Conservation (phyloP, 2,329 filamentous ascomycete genomes). For the Trichophyton benhamiae region DNA sequence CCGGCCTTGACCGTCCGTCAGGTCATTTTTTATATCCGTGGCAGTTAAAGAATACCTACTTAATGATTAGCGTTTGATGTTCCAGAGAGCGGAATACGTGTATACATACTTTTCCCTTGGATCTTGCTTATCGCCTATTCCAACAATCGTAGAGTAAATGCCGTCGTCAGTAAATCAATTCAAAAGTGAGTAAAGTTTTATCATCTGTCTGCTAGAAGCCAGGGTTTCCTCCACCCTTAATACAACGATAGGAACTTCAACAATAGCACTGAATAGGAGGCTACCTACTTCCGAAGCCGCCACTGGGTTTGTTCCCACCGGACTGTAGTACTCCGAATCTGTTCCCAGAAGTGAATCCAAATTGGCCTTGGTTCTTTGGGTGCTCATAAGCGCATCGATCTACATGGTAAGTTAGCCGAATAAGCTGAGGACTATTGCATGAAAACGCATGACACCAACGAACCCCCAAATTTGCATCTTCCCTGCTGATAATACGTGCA, state of each 20-base stretch:
- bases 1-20: slow-evolving; percentile 48
- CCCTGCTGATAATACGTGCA: slow-evolving; percentile 56
- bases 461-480: slow-evolving; percentile 54
- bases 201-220: not conserved
- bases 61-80: not conserved
- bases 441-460: slow-evolving; percentile 15
- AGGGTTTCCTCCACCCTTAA: not conserved
- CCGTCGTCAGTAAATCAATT: not conserved
- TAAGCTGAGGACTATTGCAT: not conserved
- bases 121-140: not conserved
- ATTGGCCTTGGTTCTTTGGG: slow-evolving; percentile 12
- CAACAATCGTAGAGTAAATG: not conserved
- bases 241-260: not conserved
- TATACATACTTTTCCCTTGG: not conserved
- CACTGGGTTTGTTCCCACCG: slow-evolving; percentile 13
- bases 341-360: slow-evolving; percentile 36
- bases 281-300: slow-evolving; percentile 14
- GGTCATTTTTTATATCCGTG: slow-evolving; percentile 52
- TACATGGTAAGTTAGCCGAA: slow-evolving; percentile 20
- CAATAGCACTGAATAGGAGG: not conserved
- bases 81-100: not conserved
- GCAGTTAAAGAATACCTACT: slow-evolving; percentile 43
- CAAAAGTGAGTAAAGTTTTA: not conserved
- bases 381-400: slow-evolving; percentile 47
- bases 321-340: slow-evolving; percentile 45